These are phyloP conservation scores for Dipteronia sinensis DNA, from an alignment of 345 rosid genomes.

Conservation along the genomic window DNA sequence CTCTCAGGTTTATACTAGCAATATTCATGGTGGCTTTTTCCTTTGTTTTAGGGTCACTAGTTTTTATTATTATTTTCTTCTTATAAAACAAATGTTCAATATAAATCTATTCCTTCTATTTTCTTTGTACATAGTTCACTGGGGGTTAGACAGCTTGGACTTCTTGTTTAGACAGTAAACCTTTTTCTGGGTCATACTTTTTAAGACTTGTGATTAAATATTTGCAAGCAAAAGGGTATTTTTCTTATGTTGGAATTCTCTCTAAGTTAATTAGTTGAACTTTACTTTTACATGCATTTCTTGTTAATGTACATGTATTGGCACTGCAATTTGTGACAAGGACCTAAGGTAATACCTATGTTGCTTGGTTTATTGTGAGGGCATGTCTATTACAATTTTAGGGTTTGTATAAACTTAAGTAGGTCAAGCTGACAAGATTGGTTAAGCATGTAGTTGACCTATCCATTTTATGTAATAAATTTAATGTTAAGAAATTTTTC, in stretches of 20 bases:
- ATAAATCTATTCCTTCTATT: not conserved
- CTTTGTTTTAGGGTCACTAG: not conserved
- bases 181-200: not conserved
- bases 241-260: not conserved
- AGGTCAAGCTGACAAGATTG: not conserved
- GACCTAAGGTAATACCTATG: not conserved
- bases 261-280: not conserved
- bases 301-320: not conserved
- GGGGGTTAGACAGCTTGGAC: not conserved
- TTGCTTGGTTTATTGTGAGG: not conserved
- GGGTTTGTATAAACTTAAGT: not conserved
- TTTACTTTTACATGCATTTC: not conserved
- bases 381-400: not conserved
- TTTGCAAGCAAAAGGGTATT: not conserved
- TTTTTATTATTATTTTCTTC: not conserved
- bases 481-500: not conserved
- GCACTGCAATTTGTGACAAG: not conserved
- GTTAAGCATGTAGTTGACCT: not conserved
- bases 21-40: not conserved
- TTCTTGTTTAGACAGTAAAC: not conserved
- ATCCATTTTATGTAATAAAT: not conserved
- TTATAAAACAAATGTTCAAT: not conserved
- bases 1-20: conserved; percentile 13
- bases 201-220: not conserved
- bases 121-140: not conserved